Evolutionary conservation across 1,139 yeast species (phyloP), one percentile per base, ranked within the genome.

Genomic region (Geotrichum histeridarum): DNA sequence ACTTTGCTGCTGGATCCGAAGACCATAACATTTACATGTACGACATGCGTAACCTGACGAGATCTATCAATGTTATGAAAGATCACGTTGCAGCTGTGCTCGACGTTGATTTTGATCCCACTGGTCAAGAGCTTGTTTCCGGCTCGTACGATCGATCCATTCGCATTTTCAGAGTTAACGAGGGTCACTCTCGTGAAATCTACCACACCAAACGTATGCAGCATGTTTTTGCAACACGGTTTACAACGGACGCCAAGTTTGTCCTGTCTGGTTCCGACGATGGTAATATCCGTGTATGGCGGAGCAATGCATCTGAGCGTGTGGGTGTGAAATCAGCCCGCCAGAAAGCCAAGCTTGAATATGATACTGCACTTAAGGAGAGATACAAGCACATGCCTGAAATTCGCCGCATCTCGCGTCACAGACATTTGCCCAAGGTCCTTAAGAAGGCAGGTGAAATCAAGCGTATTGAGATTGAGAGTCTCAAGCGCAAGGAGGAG

Each of bases 131-230:
- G 70, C 73, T 94, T 42, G 98, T 91, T 8, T 86, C 97, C 1
- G 98, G 96, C 27, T 87, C 96, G 1, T 94, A 93, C 68, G 99
- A 94, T 70, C 86, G 90, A 67, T 89, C 98, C 1, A 79, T 94
- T 43, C 79, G 99, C 61, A 83, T 94, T 36, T 94, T 74, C 73
- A 81, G 82, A 53, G 74, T 83, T 1, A 75, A 81, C 54, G 88
- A 86, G 60, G 99, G 99, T 31, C 98, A 91, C 69, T 87, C 96
- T 17, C 79, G 97, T 62, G 99, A 93, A 65, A 80, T 94, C 48
- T 93, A 94, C 70, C 99, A 93, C 67, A 94, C 99, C 27, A 90
- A 89, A 74, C 81, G 99, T 67, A 93, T 93, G 99, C 99, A 93
- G 73, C 84, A 93, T 59, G 86, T 93, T 8, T 89, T 91, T 71